Evolutionary conservation across 164 flowering plant species (phyloP).

Genomic region (Amborella trichopoda): DNA sequence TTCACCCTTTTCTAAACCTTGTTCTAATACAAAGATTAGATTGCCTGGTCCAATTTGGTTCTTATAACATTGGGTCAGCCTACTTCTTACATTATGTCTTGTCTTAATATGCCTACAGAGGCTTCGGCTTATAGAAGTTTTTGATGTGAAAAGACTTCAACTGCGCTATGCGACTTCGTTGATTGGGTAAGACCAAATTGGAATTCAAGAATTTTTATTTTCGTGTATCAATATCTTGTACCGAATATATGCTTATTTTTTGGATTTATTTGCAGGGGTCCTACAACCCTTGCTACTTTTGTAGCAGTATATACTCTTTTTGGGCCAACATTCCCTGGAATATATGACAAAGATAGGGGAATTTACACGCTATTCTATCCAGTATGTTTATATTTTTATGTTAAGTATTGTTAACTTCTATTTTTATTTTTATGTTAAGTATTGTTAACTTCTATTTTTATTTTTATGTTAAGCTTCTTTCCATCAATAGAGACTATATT

Average conservation of each 20-base stretch:
- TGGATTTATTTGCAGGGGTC: constrained; percentile 47
- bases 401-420: constrained; percentile 5
- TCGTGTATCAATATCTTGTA: neutral
- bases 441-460: constrained; percentile 9
- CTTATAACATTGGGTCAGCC: too few relatives aligned
- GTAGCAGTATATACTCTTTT: constrained; percentile 92
- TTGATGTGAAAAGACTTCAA: constrained; percentile 88
- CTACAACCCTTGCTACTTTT: constrained; percentile 85
- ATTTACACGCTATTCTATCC: constrained; percentile 85
- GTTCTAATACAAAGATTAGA: too few relatives aligned
- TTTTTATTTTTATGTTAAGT: neutral
- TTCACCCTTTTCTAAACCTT: too few relatives aligned
- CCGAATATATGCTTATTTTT: neutral
- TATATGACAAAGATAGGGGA: constrained; percentile 84
- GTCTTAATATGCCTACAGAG: constrained; percentile 46
- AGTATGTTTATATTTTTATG: constrained; percentile 24
- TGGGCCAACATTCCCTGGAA: constrained; percentile 97
- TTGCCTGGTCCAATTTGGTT: too few relatives aligned
- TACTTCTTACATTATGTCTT: too few relatives aligned
- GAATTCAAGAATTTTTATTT: neutral
- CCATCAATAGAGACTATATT: neutral
- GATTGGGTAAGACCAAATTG: constrained; percentile 57
- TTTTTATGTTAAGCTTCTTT: neutral
- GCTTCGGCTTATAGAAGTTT: constrained; percentile 86
- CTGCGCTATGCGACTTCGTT: constrained; percentile 87